Conservation (phyloP, 2,329 filamentous ascomycete genomes). For the Talaromyces marneffei region DNA sequence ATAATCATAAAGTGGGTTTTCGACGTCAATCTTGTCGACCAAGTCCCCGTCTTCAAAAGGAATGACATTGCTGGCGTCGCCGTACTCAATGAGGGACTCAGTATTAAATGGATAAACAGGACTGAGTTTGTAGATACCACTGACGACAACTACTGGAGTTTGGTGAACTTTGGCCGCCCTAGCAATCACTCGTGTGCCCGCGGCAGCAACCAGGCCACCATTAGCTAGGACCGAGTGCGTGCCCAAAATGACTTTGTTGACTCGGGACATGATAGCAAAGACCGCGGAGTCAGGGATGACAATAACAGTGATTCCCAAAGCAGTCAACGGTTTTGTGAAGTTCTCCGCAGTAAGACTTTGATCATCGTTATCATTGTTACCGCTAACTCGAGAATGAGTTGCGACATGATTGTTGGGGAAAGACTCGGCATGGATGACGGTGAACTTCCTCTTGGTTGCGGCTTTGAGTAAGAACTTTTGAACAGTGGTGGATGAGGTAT, state of each 20-base stretch:
- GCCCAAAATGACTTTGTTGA: constrained; percentile 90
- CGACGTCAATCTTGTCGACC: constrained; percentile 70
- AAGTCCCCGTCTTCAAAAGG: constrained; percentile 73
- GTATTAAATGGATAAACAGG: constrained; percentile 82
- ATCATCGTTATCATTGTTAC: constrained; percentile 46
- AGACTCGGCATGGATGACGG: constrained; percentile 73
- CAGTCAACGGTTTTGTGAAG: constrained; percentile 71
- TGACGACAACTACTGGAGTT: constrained; percentile 80
- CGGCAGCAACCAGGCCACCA: constrained; percentile 75
- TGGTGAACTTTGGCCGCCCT: constrained; percentile 76
- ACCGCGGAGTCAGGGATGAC: constrained; percentile 77
- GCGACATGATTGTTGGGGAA: constrained; percentile 63
- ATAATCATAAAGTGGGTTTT: constrained; percentile 76
- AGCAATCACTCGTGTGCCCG: constrained; percentile 77
- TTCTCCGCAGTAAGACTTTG: constrained; percentile 44
- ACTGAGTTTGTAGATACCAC: constrained; percentile 88
- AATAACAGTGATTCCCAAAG: constrained; percentile 74
- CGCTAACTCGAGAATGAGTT: constrained; percentile 58
- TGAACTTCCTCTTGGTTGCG: constrained; percentile 84
- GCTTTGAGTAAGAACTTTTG: constrained; percentile 86
- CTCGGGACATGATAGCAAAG: constrained; percentile 88
- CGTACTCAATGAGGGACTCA: constrained; percentile 78
- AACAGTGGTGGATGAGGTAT: constrained; percentile 78
- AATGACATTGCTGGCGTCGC: constrained; percentile 69
- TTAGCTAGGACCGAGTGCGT: constrained; percentile 84